phyloP scores from a whole-genome alignment of 192 early-diverging fungal species.

The Globomyces pollinis-pini region DNA sequence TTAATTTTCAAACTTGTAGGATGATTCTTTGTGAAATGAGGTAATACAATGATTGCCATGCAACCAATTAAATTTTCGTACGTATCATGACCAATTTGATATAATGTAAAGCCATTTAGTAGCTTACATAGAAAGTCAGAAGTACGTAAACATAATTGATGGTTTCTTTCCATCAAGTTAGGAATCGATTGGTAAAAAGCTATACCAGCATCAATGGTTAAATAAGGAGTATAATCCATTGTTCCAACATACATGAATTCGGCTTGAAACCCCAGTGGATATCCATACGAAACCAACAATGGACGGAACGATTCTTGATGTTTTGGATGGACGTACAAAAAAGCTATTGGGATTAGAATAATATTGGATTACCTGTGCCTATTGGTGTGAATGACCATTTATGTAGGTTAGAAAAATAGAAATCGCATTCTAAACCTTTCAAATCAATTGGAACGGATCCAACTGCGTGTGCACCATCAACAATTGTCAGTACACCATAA shows the following conservation, averaged over 20 bases:
- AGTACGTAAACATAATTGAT: constrained; percentile 11
- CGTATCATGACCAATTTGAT: too few species aligned
- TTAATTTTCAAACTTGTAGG: too few species aligned
- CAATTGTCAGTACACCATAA: constrained; percentile 16
- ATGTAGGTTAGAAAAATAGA: constrained; percentile 31
- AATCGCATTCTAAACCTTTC: constrained; percentile 44
- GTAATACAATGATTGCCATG: too few species aligned
- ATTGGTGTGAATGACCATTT: constrained; percentile 33
- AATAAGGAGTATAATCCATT: constrained; percentile 19
- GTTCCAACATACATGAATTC: constrained; percentile 42
- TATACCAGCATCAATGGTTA: constrained; percentile 20
- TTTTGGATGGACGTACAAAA: constrained; percentile 15
- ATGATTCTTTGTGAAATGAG: too few species aligned
- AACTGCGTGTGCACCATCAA: constrained; percentile 38
- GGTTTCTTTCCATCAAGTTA: constrained; percentile 19
- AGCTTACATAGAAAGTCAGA: constrained; percentile 19
- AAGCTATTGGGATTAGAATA: too few species aligned
- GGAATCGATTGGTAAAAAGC: constrained; percentile 10
- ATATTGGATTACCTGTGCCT: too few species aligned
- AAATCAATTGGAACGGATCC: constrained; percentile 24
- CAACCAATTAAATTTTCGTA: too few species aligned
- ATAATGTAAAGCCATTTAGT: too few species aligned
- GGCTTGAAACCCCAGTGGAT: constrained; percentile 13
- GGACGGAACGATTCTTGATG: constrained; percentile 16
- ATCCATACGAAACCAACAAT: constrained; percentile 8